Evolutionary conservation across 2,329 filamentous ascomycete genomes (phyloP).

Genomic region (Fusarium goolgardi): DNA sequence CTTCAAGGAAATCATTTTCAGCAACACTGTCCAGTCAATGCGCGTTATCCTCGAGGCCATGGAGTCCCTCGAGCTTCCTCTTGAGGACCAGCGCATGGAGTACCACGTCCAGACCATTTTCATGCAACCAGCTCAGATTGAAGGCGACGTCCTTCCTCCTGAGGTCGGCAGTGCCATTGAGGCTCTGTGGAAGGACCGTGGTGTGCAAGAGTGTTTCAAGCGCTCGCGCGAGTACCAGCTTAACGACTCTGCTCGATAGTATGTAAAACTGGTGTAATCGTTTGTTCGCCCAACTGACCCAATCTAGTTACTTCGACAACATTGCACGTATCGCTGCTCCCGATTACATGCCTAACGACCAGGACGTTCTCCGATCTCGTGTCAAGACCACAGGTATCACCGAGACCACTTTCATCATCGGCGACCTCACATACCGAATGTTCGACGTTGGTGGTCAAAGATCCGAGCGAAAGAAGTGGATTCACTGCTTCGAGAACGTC

Average conservation of each 20-base stretch:
- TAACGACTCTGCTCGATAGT: constrained; percentile 97
- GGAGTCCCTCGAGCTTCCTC: constrained; percentile 79
- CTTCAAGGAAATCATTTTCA: constrained; percentile 78
- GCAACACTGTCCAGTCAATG: constrained; percentile 77
- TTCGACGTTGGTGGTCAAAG: constrained; percentile 97
- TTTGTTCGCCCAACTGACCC: constrained; percentile 49
- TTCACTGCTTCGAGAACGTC: constrained; percentile 98
- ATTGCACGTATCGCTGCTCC: constrained; percentile 90
- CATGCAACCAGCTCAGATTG: constrained; percentile 97
- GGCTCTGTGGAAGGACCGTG: constrained; percentile 90
- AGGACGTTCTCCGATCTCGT: constrained; percentile 94
- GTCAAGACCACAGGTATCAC: constrained; percentile 98
- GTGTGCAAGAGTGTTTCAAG: constrained; percentile 95
- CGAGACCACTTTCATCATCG: constrained; percentile 95
- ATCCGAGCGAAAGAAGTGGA: constrained; percentile 99
- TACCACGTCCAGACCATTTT: constrained; percentile 99
- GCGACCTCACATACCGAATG: constrained; percentile 95
- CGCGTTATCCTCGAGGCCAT: constrained; percentile 76
- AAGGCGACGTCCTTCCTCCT: constrained; percentile 92
- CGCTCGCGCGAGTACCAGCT: constrained; percentile 95
- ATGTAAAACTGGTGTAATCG: constrained; percentile 56
- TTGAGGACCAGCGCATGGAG: constrained; percentile 92
- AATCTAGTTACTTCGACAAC: constrained; percentile 90
- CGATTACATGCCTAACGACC: constrained; percentile 94
- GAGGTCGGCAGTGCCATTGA: constrained; percentile 95